phyloP scores from a whole-genome alignment of 805 yeast genomes.

The Metschnikowia aberdeeniae region DNA sequence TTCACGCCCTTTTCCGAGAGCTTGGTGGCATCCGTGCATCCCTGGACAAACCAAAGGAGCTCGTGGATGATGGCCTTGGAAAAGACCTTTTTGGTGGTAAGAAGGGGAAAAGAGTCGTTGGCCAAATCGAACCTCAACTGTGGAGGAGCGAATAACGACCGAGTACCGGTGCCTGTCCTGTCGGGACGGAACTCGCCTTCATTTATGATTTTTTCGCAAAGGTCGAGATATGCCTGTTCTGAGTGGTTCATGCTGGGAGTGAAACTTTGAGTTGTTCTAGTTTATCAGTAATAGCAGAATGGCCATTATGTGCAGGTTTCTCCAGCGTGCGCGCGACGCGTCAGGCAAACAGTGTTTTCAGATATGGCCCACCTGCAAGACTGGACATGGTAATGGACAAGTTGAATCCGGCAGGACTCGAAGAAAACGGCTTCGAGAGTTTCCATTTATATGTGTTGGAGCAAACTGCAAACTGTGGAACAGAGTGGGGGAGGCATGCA shows the following conservation, averaged over 20 bases:
- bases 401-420: too few species aligned
- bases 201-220: slow-evolving; percentile 69
- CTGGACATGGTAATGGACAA: too few species aligned
- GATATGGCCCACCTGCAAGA: too few species aligned
- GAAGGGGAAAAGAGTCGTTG: slow-evolving; percentile 73
- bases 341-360: too few species aligned
- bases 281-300: too few species aligned
- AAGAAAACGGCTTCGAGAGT: too few species aligned
- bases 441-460: too few species aligned
- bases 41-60: slow-evolving; percentile 87
- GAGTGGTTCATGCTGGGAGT: slow-evolving; percentile 37
- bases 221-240: slow-evolving; percentile 83
- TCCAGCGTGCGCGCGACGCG: too few species aligned
- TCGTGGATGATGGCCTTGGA: slow-evolving; percentile 87
- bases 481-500: too few species aligned
- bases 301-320: too few species aligned
- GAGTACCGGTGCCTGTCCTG: slow-evolving; percentile 96
- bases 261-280: too few species aligned
- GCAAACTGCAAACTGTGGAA: too few species aligned
- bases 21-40: slow-evolving; percentile 82
- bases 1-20: slow-evolving; percentile 83
- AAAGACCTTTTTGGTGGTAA: slow-evolving; percentile 91
- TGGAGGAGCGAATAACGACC: slow-evolving; percentile 90
- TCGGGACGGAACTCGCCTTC: slow-evolving; percentile 92
- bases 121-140: slow-evolving; percentile 79